phyloP scores from a whole-genome alignment of 192 early-diverging fungal genomes.

The Linnemannia hyalina region DNA sequence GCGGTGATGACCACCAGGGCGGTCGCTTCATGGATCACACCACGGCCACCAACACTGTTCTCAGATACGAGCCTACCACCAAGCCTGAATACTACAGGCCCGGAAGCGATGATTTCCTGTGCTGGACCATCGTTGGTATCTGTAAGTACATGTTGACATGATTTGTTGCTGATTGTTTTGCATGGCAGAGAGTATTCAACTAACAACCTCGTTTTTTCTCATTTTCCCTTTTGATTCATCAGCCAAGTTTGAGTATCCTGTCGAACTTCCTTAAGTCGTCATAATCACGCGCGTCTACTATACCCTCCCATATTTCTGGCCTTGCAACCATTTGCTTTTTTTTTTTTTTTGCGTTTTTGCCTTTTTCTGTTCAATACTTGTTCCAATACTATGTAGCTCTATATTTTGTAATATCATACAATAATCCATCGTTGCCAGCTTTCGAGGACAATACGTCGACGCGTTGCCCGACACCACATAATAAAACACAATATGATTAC shows the following conservation, averaged over 20 bases:
- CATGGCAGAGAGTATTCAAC: background rate
- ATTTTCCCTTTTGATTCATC: background rate
- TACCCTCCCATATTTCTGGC: slow-evolving; percentile 3
- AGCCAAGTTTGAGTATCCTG: slow-evolving; percentile 53
- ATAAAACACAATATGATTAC: background rate
- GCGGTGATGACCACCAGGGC: slow-evolving; percentile 51
- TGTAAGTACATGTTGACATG: slow-evolving; percentile 57
- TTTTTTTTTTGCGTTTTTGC: background rate
- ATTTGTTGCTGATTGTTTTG: background rate
- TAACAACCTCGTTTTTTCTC: background rate
- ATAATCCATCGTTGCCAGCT: background rate
- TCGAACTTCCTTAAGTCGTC: slow-evolving; percentile 28
- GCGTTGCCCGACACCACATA: background rate
- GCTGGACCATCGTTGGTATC: slow-evolving; percentile 90
- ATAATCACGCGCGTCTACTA: slow-evolving; percentile 1
- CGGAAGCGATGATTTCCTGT: slow-evolving; percentile 77
- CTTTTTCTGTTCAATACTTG: slow-evolving; percentile 7
- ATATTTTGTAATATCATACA: slow-evolving; percentile 13
- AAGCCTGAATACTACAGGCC: slow-evolving; percentile 34
- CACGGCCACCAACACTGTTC: slow-evolving; percentile 26
- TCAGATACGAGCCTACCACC: slow-evolving; percentile 39
- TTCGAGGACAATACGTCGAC: background rate
- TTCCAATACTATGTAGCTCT: slow-evolving; percentile 29
- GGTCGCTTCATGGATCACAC: slow-evolving; percentile 55
- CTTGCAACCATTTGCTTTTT: slow-evolving; percentile 5